These are phyloP conservation scores for Geranomyces variabilis DNA, from an alignment of 192 early-diverging fungal genomes.

Conservation along the genomic window DNA sequence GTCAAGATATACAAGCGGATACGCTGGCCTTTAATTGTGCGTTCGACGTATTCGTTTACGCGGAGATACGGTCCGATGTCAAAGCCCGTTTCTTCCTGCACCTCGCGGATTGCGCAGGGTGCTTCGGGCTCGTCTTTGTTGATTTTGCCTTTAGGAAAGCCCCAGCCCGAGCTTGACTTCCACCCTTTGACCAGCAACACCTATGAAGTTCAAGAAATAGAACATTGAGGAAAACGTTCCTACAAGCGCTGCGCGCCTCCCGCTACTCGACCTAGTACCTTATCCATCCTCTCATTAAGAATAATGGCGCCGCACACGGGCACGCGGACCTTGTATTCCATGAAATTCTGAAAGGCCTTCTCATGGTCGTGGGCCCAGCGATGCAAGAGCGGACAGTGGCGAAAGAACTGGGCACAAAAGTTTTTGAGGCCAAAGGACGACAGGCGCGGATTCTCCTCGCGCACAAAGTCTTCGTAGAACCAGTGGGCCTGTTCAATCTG, in stretches of 20 bases:
- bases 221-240: background rate
- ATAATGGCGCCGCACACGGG: slow-evolving; percentile 98
- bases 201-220: slow-evolving; percentile 19
- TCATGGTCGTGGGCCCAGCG: slow-evolving; percentile 90
- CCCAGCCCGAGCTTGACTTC: slow-evolving; percentile 88
- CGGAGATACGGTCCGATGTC: slow-evolving; percentile 69
- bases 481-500: slow-evolving; percentile 99
- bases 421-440: slow-evolving; percentile 82
- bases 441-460: slow-evolving; percentile 77
- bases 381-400: slow-evolving; percentile 86
- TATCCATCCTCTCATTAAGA: slow-evolving; percentile 77
- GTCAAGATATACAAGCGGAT: slow-evolving; percentile 89
- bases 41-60: slow-evolving; percentile 84
- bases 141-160: slow-evolving; percentile 99
- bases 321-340: slow-evolving; percentile 94
- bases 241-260: background rate
- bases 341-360: slow-evolving; percentile 85
- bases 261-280: slow-evolving; percentile 49
- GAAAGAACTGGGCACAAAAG: slow-evolving; percentile 72
- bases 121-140: slow-evolving; percentile 92
- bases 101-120: slow-evolving; percentile 89
- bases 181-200: slow-evolving; percentile 90
- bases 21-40: slow-evolving; percentile 86
- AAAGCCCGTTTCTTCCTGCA: slow-evolving; percentile 94
- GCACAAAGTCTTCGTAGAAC: slow-evolving; percentile 99